Conservation (phyloP, 805 yeast species). For the Hanseniaspora taiwanica region DNA sequence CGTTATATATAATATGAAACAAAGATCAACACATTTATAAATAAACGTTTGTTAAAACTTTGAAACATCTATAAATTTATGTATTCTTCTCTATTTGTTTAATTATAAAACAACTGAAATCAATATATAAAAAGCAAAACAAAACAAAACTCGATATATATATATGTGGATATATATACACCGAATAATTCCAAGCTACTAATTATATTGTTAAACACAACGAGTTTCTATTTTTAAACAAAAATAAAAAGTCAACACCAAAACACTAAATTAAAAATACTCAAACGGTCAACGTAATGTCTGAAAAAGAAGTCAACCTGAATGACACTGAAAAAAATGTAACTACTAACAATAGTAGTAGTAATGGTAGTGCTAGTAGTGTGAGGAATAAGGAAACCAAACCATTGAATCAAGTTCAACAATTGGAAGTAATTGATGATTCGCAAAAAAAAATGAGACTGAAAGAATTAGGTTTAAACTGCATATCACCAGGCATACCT, state of each 20-base stretch:
- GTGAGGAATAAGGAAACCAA: not conserved
- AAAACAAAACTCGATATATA: not conserved
- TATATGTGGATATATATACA: too few species aligned
- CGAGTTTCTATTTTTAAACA: not conserved
- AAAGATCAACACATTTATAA: too few species aligned
- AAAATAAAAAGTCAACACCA: not conserved
- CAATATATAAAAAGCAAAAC: not conserved
- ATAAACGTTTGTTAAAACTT: too few species aligned
- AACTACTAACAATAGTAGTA: not conserved
- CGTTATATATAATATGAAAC: not conserved
- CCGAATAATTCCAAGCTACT: too few species aligned
- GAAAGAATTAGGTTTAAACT: constrained; percentile 3
- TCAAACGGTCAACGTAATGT: too few species aligned
- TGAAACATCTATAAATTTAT: too few species aligned
- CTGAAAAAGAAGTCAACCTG: too few species aligned
- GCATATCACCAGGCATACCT: constrained; percentile 7
- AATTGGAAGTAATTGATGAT: constrained; percentile 1
- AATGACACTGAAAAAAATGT: too few species aligned
- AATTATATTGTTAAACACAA: not conserved
- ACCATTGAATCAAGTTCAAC: constrained; percentile 1
- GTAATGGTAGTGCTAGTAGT: not conserved
- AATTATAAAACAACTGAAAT: not conserved
- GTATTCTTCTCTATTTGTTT: too few species aligned
- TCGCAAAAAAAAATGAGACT: not conserved
- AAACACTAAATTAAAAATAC: not conserved